Percentiles rank a stretch among this genome's conserved stretches.
phyloP scores from a whole-genome alignment of 2,329 filamentous ascomycete species.

The Diplodia sapinea region DNA sequence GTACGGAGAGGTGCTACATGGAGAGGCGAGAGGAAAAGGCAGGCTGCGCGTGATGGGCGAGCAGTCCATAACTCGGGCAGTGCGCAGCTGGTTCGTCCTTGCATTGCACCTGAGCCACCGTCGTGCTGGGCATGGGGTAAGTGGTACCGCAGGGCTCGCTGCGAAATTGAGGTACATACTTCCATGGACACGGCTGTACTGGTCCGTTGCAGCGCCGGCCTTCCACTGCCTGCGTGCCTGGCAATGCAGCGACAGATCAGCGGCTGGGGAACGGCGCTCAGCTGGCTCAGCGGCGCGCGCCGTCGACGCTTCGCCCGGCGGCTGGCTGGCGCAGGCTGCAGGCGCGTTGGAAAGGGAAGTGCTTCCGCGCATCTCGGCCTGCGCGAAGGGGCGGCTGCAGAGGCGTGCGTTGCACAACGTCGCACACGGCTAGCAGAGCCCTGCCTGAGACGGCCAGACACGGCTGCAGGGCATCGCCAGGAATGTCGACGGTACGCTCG shows the following conservation, averaged over 20 bases:
- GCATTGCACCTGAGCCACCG: constrained; percentile 30
- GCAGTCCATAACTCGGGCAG: constrained; percentile 8
- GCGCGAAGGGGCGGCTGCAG: constrained; percentile 22
- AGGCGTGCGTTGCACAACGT: constrained; percentile 18
- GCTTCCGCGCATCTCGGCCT: constrained; percentile 26
- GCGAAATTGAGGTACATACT: constrained; percentile 25
- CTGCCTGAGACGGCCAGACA: constrained; percentile 4
- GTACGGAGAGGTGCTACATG: constrained; percentile 9
- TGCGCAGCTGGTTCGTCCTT: constrained; percentile 29
- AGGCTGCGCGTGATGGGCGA: constrained; percentile 20
- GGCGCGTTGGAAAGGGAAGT: constrained; percentile 27
- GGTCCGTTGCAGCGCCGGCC: not conserved
- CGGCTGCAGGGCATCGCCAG: not conserved
- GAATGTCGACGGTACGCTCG: not conserved
- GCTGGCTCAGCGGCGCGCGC: not conserved
- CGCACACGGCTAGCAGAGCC: constrained; percentile 11
- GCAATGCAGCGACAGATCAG: constrained; percentile 7
- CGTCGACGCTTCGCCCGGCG: constrained; percentile 3
- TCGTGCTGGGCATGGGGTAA: constrained; percentile 12
- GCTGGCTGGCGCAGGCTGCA: constrained; percentile 20
- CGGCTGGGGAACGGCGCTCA: constrained; percentile 12
- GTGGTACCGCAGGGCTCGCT: constrained; percentile 25
- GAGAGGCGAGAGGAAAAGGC: constrained; percentile 3
- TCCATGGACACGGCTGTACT: not conserved
- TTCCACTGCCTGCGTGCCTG: constrained; percentile 8